Conservation (phyloP, 768 basidiomycete genomes). For the Kwoniella pini region DNA sequence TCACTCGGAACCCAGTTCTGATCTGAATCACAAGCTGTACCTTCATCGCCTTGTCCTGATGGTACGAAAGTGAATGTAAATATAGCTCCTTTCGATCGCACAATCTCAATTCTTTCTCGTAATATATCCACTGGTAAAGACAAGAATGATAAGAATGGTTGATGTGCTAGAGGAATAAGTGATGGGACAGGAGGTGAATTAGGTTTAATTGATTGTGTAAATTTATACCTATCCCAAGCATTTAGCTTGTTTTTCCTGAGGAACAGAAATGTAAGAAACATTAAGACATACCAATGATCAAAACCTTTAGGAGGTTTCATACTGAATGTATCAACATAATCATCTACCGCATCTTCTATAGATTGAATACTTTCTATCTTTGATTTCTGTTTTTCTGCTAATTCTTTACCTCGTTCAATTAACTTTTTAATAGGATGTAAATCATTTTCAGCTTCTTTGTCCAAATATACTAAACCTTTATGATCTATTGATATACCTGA, state of each 20-base stretch:
- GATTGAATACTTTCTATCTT: constrained; percentile 25
- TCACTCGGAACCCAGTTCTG: constrained; percentile 29
- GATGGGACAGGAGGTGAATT: constrained; percentile 24
- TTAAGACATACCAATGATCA: constrained; percentile 33
- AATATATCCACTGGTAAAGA: constrained; percentile 26
- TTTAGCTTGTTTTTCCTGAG: background rate
- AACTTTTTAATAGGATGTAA: constrained; percentile 37
- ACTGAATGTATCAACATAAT: constrained; percentile 36
- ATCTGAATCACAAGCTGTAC: constrained; percentile 35
- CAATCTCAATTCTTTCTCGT: constrained; percentile 26
- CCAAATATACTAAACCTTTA: constrained; percentile 19
- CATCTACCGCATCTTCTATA: constrained; percentile 36
- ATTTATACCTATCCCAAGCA: constrained; percentile 27
- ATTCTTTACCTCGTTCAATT: constrained; percentile 34
- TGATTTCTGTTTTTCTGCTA: constrained; percentile 23
- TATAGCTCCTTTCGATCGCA: constrained; percentile 22
- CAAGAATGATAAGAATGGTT: constrained; percentile 34
- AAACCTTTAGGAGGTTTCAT: constrained; percentile 41
- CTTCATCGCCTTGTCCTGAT: constrained; percentile 38
- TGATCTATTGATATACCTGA: constrained; percentile 13
- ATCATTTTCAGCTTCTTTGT: background rate
- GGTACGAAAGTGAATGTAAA: constrained; percentile 40
- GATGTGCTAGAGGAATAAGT: constrained; percentile 26
- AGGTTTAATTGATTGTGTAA: constrained; percentile 31
- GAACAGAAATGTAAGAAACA: background rate